Conservation (phyloP, 2,329 filamentous ascomycete species). For the Fusarium sp. region DNA sequence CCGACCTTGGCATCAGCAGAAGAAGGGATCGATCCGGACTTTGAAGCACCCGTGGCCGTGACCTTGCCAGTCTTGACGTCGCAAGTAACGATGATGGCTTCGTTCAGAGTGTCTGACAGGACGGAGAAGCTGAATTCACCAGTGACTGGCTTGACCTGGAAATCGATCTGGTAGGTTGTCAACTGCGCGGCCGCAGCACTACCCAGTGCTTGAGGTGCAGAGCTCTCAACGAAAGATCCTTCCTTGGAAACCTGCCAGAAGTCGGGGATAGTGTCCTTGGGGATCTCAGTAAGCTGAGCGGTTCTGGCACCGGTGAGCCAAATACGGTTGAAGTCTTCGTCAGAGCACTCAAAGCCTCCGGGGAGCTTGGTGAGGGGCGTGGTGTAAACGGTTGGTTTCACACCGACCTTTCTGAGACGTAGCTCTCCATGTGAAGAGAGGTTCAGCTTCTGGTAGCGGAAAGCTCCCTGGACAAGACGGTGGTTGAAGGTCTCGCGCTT, state of each 20-base stretch:
- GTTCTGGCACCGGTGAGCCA: neutral
- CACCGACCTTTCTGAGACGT: accelerated
- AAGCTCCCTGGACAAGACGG: neutral
- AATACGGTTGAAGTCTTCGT: neutral
- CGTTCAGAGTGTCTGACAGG: neutral
- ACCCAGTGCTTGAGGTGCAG: neutral
- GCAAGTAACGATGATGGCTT: neutral
- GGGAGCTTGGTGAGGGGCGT: neutral
- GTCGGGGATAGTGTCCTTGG: neutral
- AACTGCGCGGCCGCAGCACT: neutral
- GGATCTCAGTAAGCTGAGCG: neutral
- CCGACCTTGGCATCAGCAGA: neutral
- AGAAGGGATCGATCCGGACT: accelerated
- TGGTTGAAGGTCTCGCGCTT: neutral
- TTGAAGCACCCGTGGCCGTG: neutral
- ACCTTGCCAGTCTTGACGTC: neutral
- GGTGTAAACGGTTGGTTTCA: neutral
- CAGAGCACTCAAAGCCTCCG: neutral
- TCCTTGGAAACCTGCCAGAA: neutral
- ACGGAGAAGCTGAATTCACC: neutral
- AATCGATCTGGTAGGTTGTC: neutral
- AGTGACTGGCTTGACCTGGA: neutral
- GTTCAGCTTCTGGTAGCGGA: conserved; percentile 3
- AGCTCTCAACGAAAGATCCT: neutral
- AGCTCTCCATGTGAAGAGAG: neutral